Evolutionary conservation across 2,329 filamentous ascomycete species (phyloP), one percentile per base, ranked within the genome.

Genomic region (Aureobasidium subglaciale): DNA sequence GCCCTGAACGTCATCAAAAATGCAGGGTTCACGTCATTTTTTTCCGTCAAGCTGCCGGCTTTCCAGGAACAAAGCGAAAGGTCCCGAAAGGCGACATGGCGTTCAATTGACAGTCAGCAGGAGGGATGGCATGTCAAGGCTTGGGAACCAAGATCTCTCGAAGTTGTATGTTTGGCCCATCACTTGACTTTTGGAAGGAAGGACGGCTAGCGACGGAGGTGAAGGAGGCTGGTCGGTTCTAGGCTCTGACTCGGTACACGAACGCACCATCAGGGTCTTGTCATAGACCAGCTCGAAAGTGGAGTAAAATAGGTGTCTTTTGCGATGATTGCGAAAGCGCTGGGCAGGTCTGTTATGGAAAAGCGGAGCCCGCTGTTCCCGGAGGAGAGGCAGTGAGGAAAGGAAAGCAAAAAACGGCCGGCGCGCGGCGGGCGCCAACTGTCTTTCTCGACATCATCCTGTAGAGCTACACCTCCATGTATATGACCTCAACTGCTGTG

Each of bases 401-500:
- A 34, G 24, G 37, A 41, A 41, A 53, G 49, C 27, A 53, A 53
- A 53, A 52, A 53, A 53, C 49, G 49, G 49, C 49, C 49, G 49
- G 49, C 37, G 49, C 20, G 49, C 49, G 27, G 48, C 48, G 48
- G 48, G 35, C 48, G 48, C 49, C 35, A 53, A 53, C 37, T 42
- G 35, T 53, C 37, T 40, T 50, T 53, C 49, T 53, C 37, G 49
- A 41, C 49, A 53, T 53, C 49, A 53, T 53, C 10, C 18, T 52
- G 49, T 53, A 53, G 46, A 50, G 37, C 35, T 32, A 38, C 46
- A 50, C n/a, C 13, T 41, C 11, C 37, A 42, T 53, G 49, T 53
- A 41, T 52, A 52, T 52, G 48, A 52, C 48, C 48, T 52, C 48
- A 52, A 52, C 48, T 40, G 48, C 35, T 52, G 48, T 52, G 48